Evolutionary conservation across 257 asterid genomes (phyloP), one percentile per base, ranked within the genome.

Genomic region (Euphrasia confusa): DNA sequence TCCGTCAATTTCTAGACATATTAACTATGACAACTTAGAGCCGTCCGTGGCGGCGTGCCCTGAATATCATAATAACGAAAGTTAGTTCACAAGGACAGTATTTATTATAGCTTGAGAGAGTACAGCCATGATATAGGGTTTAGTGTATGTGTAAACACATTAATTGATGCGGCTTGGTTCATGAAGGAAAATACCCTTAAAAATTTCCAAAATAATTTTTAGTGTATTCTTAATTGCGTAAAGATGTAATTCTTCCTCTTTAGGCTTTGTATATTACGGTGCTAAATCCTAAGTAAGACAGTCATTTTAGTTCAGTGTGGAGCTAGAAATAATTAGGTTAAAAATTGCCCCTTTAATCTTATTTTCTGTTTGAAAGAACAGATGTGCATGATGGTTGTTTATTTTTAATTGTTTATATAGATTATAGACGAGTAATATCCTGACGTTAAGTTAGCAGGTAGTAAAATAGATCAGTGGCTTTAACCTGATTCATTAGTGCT

Each of bases 31-130:
- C 32, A 15, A 44, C 50, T 28, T 17, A 54, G 64, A 14, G 26
- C 35, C 5, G 63, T 28, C 33, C 30, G 50, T 58, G 18, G 32
- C 33, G 10, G 55, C 27, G 7, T 49, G 15, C 56, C 68, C 30
- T 54, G 56, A 48, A 15, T 58, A 2, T 54, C 52, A 21, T 40
- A 33, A 37, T 58, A 44, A 15, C n/a, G 18, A 4, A 9, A 58
- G 60, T 57, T 70, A 26, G 40, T 52, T 39, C 13, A 28, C 40
- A 21, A n/a, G 26, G 21, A 12, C n/a, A 45, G 42, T 37, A 37
- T 37, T 67, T 13, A 33, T 48, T 58, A 48, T 50, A 50, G 61
- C 35, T 52, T 68, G 54, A 17, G 63, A 55, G 15, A 21, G 24
- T 37, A 32, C 10, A 55, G 11, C 37, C 35, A 13, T 5, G 24